These are phyloP conservation scores for Suhomyces chickasaworum DNA, from an alignment of 1,139 yeast genomes.

Conservation along the genomic window DNA sequence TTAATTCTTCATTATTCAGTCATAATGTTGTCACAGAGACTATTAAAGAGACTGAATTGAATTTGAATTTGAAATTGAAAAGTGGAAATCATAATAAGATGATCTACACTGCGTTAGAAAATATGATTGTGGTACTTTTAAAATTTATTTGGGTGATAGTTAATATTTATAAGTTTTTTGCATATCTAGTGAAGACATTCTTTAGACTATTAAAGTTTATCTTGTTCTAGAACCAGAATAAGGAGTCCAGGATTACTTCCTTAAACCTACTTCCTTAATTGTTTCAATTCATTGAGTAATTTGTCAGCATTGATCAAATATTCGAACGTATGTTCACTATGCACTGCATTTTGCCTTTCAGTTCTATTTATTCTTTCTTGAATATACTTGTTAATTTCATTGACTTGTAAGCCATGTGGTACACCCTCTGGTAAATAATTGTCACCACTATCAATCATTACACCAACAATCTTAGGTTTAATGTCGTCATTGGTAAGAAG, in stretches of 20 bases:
- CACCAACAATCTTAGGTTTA: constrained; percentile 32
- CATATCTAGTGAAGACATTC: constrained; percentile 33
- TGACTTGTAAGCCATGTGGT: not conserved
- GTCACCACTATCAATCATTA: constrained; percentile 45
- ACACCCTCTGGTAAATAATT: constrained; percentile 26
- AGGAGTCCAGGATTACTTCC: too few species aligned
- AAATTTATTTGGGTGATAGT: constrained; percentile 75
- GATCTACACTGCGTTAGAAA: constrained; percentile 45
- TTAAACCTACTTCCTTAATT: not conserved
- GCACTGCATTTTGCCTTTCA: constrained; percentile 1
- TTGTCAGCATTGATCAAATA: constrained; percentile 31
- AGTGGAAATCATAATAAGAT: constrained; percentile 33
- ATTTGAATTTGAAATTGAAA: constrained; percentile 24
- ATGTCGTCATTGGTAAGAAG: constrained; percentile 17
- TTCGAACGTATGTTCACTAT: constrained; percentile 20
- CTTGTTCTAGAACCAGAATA: constrained; percentile 18
- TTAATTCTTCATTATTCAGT: constrained; percentile 40
- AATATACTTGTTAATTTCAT: constrained; percentile 12
- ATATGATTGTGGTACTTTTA: constrained; percentile 58
- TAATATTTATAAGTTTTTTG: constrained; percentile 50
- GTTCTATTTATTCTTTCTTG: constrained; percentile 19
- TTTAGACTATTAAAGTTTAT: constrained; percentile 41
- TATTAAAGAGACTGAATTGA: constrained; percentile 21
- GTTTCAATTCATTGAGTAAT: constrained; percentile 21
- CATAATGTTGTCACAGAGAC: constrained; percentile 27